These are phyloP conservation scores for Guadua angustifolia DNA, from an alignment of 176 grass and related monocot genomes.

Conservation along the genomic window DNA sequence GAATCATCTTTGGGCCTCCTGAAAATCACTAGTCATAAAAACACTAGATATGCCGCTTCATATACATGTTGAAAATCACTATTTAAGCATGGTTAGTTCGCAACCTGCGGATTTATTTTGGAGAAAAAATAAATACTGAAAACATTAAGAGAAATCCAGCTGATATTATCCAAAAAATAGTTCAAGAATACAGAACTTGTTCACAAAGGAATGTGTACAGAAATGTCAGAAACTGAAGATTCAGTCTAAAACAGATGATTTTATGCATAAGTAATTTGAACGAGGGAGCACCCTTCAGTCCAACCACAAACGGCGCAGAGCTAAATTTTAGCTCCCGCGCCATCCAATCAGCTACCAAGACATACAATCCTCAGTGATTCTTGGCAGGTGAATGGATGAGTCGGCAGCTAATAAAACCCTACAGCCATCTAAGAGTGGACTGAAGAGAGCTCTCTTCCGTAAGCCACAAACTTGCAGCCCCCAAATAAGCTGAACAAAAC, in stretches of 20 bases:
- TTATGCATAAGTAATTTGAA: constrained; percentile 31
- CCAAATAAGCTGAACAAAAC: constrained; percentile 1
- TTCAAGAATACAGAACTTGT: neutral
- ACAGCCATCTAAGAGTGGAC: constrained; percentile 74
- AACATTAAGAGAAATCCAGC: neutral
- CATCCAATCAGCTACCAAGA: constrained; percentile 82
- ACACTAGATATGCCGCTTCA: no score
- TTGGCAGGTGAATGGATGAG: constrained; percentile 75
- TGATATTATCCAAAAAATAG: no score
- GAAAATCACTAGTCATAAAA: no score
- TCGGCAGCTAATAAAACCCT: constrained; percentile 85
- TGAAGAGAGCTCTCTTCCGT: constrained; percentile 81
- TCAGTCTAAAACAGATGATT: constrained; percentile 9
- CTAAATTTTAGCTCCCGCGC: constrained; percentile 74
- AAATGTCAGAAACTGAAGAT: neutral
- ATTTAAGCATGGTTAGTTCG: constrained; percentile 1
- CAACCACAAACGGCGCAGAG: constrained; percentile 71
- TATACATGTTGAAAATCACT: no score
- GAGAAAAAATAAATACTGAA: neutral
- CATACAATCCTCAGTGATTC: constrained; percentile 2
- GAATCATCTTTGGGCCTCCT: no score
- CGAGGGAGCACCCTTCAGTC: constrained; percentile 97
- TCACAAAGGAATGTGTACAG: neutral
- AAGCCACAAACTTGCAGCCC: neutral
- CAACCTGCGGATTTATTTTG: neutral